phyloP scores from a whole-genome alignment of 1,284 basidiomycete genomes.

The Leccinum huronense region DNA sequence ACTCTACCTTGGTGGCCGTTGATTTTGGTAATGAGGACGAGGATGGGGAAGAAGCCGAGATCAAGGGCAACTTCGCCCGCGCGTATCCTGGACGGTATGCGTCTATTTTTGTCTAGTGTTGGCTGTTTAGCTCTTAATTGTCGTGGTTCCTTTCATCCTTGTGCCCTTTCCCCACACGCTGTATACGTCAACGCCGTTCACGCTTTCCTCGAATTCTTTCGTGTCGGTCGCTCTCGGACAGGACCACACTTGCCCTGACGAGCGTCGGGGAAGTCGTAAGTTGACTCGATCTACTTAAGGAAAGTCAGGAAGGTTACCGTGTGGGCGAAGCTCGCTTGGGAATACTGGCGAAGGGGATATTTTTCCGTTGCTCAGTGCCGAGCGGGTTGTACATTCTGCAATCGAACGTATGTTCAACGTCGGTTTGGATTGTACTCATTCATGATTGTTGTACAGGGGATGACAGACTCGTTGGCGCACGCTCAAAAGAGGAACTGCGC shows the following conservation, averaged over 20 bases:
- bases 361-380: too few relatives aligned
- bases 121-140: constrained; percentile 6
- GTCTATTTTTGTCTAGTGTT: neutral
- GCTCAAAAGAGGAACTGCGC: constrained; percentile 69
- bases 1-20: too few relatives aligned
- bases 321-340: too few relatives aligned
- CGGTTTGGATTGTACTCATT: constrained; percentile 5
- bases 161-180: constrained; percentile 81
- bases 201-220: constrained; percentile 50
- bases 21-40: too few relatives aligned
- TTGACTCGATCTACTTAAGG: constrained; percentile 41
- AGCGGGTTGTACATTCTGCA: too few relatives aligned
- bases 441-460: constrained; percentile 48
- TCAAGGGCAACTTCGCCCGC: too few relatives aligned
- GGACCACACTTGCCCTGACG: constrained; percentile 93
- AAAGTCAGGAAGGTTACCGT: too few relatives aligned
- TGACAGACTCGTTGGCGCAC: constrained; percentile 61
- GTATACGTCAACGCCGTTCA: constrained; percentile 63
- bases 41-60: too few relatives aligned
- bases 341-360: too few relatives aligned
- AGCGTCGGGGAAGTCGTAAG: constrained; percentile 79
- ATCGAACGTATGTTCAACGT: neutral
- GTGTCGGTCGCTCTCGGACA: constrained; percentile 81
- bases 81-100: constrained; percentile 53
- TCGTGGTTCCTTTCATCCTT: constrained; percentile 44